Evolutionary conservation across 768 basidiomycete genomes (phyloP).

Genomic region (Russula lepida): DNA sequence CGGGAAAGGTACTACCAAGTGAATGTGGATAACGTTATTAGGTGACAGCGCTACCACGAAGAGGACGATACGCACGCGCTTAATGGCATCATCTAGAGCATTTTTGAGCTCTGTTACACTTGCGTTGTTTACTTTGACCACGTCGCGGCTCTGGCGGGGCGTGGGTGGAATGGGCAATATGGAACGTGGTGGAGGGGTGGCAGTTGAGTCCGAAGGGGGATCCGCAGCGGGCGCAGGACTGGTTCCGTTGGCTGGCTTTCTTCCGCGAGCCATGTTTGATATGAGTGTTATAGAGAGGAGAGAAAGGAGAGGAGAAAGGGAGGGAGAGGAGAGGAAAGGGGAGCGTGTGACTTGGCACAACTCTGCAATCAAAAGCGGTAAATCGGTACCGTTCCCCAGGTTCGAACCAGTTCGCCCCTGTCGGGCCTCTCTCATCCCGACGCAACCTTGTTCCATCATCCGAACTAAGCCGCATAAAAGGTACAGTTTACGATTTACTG

Average conservation of each 20-base stretch:
- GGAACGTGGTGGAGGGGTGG: constrained; percentile 10
- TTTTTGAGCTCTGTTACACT: constrained; percentile 44
- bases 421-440: background rate
- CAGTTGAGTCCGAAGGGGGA: constrained; percentile 9
- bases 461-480: no score
- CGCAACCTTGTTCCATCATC: background rate
- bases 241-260: constrained; percentile 19
- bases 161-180: constrained; percentile 22
- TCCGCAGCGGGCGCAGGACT: background rate
- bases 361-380: background rate
- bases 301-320: background rate
- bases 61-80: constrained; percentile 46
- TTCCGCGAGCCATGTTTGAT: constrained; percentile 16
- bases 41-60: background rate
- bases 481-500: no score
- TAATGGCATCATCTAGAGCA: constrained; percentile 76
- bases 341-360: background rate
- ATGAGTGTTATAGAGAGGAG: background rate
- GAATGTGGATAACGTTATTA: background rate
- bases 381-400: background rate
- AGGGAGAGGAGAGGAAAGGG: background rate
- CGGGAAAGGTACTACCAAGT: constrained; percentile 62
- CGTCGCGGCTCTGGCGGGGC: constrained; percentile 26
- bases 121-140: constrained; percentile 44
- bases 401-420: constrained; percentile 15